phyloP scores from a whole-genome alignment of 2,329 filamentous ascomycete genomes.

The Paraphaeosphaeria sporulosa region DNA sequence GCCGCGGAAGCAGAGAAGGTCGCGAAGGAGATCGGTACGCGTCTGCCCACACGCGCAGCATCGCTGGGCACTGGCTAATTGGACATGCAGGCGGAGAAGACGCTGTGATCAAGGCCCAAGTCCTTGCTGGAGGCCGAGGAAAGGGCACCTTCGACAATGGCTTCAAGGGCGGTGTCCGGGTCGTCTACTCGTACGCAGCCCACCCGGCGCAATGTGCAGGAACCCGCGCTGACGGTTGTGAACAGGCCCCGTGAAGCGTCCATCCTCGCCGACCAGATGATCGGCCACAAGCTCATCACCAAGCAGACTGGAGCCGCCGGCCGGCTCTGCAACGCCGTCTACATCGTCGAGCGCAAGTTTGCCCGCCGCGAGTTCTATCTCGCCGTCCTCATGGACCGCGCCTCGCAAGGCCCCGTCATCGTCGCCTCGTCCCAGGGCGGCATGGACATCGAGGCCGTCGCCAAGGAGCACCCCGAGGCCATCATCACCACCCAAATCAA shows the following conservation, averaged over 20 bases:
- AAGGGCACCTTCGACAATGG: slow-evolving; percentile 99
- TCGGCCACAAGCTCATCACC: slow-evolving; percentile 98
- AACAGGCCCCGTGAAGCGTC: slow-evolving; percentile 81
- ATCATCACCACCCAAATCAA: slow-evolving; percentile 94
- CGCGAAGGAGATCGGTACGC: slow-evolving; percentile 83
- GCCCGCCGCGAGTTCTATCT: slow-evolving; percentile 99
- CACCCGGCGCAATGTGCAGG: slow-evolving; percentile 10
- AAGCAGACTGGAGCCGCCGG: slow-evolving; percentile 97
- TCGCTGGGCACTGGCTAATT: slow-evolving; percentile 33
- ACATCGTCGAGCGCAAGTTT: slow-evolving; percentile 99
- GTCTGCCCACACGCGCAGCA: slow-evolving; percentile 25
- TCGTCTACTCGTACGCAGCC: slow-evolving; percentile 85
- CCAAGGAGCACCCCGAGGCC: slow-evolving; percentile 95
- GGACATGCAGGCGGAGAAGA: slow-evolving; percentile 73
- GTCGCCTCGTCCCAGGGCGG: slow-evolving; percentile 98
- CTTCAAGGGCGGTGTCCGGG: slow-evolving; percentile 96
- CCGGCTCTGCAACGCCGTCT: slow-evolving; percentile 95
- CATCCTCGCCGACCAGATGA: slow-evolving; percentile 99
- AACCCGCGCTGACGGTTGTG: slow-evolving; percentile 22
- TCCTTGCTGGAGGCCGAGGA: slow-evolving; percentile 95
- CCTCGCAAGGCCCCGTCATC: slow-evolving; percentile 89
- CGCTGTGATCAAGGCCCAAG: slow-evolving; percentile 99
- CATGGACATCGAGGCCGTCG: slow-evolving; percentile 98
- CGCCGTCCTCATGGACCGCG: slow-evolving; percentile 97
- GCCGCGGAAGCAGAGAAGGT: slow-evolving; percentile 89